Base-by-base conservation (phyloP, 2,329 filamentous ascomycete species). In the Rasamsonia emersonii region DNA sequence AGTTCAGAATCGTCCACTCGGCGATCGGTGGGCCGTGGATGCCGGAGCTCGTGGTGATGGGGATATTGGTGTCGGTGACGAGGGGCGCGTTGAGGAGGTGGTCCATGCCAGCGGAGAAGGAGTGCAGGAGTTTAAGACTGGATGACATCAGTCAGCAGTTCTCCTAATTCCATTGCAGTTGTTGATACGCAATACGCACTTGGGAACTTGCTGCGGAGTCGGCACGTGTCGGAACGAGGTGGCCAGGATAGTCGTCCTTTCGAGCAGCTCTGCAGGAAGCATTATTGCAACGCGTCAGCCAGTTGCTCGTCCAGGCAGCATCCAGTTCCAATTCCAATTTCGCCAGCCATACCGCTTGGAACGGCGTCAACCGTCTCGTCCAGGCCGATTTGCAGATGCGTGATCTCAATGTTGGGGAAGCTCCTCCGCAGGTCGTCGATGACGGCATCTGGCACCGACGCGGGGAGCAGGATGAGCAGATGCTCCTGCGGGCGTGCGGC, bases 1-100 rank as follows among this genome's bases (percentile, higher is more conserved):
- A 67, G 44, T 77, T 78, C 65, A 79, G 64, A 17, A 79, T 54
- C 9, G 76, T 70, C 76, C 77, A 82, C 58, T 81, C 77, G 0
- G 75, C 65, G 30, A 81, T 81, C 35, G 77, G 73, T 0, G 77
- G 77, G 1, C 73, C 74, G 45, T 77, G 73, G 28, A 77, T 68
- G 15, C 74, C 62, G 4, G 65, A 70, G 19, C 64, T 65, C 3
- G 68, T 75, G 3, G 70, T 70, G 35, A 78, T 58, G 1, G 67
- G 61, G 30, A 77, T 67, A 16, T 68, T 47, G 9, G 64, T 68
- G 28, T 67, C 54, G 5, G 56, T 70, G 39, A 73, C 67, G 24
- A 77, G 63, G 0, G 72, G 71, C 34, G 69, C 56, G n/a, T 63
- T 47, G 21, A 65, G 47, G 14, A 75, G 47, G 35, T 71, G 68